These are phyloP conservation scores for Aspergillus nomiae DNA, from an alignment of 2,329 filamentous ascomycete species.

Conservation along the genomic window DNA sequence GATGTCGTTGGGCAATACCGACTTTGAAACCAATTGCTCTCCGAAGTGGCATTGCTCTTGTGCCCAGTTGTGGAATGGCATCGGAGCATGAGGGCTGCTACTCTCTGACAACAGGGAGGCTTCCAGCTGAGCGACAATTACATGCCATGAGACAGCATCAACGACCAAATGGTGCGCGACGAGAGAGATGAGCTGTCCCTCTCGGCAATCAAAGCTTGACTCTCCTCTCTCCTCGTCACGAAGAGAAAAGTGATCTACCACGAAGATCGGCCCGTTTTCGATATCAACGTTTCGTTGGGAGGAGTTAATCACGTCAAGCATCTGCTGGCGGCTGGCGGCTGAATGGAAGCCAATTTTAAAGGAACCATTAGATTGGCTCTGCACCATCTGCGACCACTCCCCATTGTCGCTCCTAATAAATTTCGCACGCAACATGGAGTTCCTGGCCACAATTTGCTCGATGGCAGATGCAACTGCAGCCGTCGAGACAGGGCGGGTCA, in stretches of 20 bases:
- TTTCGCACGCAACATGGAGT: constrained; percentile 18
- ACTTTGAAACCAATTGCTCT: background rate
- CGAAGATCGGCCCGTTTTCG: constrained; percentile 8
- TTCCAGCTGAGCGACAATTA: constrained; percentile 1
- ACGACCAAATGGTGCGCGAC: constrained; percentile 4
- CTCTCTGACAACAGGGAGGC: background rate
- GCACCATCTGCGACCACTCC: constrained; percentile 6
- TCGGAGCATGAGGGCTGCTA: constrained; percentile 1
- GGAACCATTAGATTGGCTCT: background rate
- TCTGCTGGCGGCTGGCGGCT: background rate
- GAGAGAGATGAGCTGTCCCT: background rate
- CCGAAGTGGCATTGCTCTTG: constrained; percentile 12
- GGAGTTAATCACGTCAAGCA: background rate
- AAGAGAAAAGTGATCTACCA: constrained; percentile 5
- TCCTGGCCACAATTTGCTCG: background rate
- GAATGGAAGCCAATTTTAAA: background rate
- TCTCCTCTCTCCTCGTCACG: background rate
- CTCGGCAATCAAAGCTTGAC: background rate
- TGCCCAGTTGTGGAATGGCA: constrained; percentile 23
- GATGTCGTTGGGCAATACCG: background rate
- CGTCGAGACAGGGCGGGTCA: background rate
- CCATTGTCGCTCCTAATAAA: constrained; percentile 5
- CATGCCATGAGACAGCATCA: constrained; percentile 7
- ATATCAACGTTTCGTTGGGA: constrained; percentile 5
- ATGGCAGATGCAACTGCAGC: background rate